These are phyloP conservation scores for Cicer pinnatifidum DNA, from an alignment of 306 rosid genomes.

Conservation along the genomic window DNA sequence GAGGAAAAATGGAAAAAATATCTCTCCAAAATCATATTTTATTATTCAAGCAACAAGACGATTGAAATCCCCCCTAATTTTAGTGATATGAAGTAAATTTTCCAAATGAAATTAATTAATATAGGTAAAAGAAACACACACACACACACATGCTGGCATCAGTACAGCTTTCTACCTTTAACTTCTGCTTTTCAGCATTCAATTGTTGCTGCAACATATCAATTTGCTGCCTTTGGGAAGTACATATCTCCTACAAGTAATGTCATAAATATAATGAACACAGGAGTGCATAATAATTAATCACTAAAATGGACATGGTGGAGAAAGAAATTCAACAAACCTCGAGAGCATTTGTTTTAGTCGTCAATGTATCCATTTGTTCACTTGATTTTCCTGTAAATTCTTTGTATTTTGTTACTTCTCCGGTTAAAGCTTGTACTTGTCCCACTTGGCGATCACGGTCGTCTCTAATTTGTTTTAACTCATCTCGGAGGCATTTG, in stretches of 20 bases:
- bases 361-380: conserved; percentile 64
- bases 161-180: conserved; percentile 6
- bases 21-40: background rate
- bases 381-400: conserved; percentile 53
- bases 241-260: conserved; percentile 65
- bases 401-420: conserved; percentile 61
- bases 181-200: conserved; percentile 28
- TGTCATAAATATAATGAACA: conserved; percentile 17
- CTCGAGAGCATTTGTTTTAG: conserved; percentile 72
- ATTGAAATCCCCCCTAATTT: background rate
- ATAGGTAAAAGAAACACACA: conserved; percentile 7
- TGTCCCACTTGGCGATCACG: conserved; percentile 68
- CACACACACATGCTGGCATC: background rate
- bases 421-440: conserved; percentile 61
- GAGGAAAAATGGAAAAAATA: background rate
- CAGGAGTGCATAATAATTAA: background rate
- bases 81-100: background rate
- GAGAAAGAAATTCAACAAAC: conserved; percentile 47
- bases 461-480: conserved; percentile 80
- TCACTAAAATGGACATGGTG: background rate
- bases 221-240: conserved; percentile 72
- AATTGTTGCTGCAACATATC: conserved; percentile 58
- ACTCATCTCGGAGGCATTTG: conserved; percentile 73
- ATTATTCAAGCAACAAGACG: background rate
- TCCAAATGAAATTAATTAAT: background rate